These are phyloP conservation scores for Neurospora tetrasperma DNA, from an alignment of 495 filamentous ascomycete species.

Conservation along the genomic window DNA sequence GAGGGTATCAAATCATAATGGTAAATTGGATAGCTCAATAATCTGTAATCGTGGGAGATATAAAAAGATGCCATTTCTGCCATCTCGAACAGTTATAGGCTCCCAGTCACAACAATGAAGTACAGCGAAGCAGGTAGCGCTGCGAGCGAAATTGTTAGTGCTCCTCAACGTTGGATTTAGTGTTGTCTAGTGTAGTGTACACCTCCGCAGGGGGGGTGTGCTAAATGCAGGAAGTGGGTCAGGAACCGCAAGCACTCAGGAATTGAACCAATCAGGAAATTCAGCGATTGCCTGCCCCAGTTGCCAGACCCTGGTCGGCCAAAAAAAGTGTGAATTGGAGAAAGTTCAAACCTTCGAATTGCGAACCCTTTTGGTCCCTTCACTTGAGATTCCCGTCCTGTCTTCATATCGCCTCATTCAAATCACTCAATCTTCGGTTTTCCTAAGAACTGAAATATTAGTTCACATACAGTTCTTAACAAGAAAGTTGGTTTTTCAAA, in stretches of 20 bases:
- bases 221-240: neutral
- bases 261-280: neutral
- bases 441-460: neutral
- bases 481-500: neutral
- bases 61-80: too few species aligned
- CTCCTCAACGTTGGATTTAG: neutral
- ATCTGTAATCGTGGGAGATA: neutral
- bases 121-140: neutral
- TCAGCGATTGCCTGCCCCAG: neutral
- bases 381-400: slow-evolving; percentile 3
- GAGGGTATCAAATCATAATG: rapidly evolving
- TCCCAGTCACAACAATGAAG: neutral
- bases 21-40: neutral
- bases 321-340: neutral
- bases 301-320: neutral
- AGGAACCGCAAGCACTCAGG: neutral
- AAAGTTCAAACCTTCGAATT: neutral
- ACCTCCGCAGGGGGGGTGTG: neutral
- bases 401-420: neutral
- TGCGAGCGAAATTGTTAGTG: neutral
- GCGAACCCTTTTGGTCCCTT: neutral
- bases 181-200: neutral
- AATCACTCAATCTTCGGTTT: neutral
- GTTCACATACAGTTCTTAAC: neutral
- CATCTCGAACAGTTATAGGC: neutral